Evolutionary conservation across 805 yeast species (phyloP), one percentile per base, ranked within the genome.

Genomic region (Pichia eremophila): DNA sequence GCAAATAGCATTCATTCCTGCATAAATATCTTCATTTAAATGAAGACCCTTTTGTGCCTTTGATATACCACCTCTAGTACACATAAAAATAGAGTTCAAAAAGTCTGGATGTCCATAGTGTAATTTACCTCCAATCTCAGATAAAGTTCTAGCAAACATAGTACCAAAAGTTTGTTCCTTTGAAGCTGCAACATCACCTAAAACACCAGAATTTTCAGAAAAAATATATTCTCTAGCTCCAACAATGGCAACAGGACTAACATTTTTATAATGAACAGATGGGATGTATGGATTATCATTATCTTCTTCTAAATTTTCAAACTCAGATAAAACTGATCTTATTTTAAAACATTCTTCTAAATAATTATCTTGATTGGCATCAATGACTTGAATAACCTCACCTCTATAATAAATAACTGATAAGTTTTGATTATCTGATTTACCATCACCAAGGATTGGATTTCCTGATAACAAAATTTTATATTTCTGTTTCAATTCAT

Each of bases 41-140:
- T 90, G 98, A 49, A 90, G 70, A 12, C 97, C 95, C 62, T 83
- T 87, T 65, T 90, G 98, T 2, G 96, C 96, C 63, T 90, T 90
- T 2, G 97, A 88, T 4, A 91, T 77, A 14, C 98, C 98, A 38
- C 98, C 97, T 67, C 98, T 74, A 3, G 97, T 91, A 0, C 88
- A 83, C 97, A 90, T 91, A 59, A 83, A 90, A 11, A 85, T 81
- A 7, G 81, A 95, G 68, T 91, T 89, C 50, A 91, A 68, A 66
- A 90, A 90, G 70, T 90, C 98, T 4, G 98, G 98, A 68, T 90
- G 97, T 2, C 98, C 98, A 65, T 90, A 90, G 64, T 90, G 98
- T 44, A 90, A 68, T 65, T 91, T 91, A 1, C 95, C 96, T 11
- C 97, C 97, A 56, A 91, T 87, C 59, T 87, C 91, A 0, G 96